These are phyloP conservation scores for Thielaviopsis populi DNA, from an alignment of 2,329 filamentous ascomycete species.

Conservation along the genomic window DNA sequence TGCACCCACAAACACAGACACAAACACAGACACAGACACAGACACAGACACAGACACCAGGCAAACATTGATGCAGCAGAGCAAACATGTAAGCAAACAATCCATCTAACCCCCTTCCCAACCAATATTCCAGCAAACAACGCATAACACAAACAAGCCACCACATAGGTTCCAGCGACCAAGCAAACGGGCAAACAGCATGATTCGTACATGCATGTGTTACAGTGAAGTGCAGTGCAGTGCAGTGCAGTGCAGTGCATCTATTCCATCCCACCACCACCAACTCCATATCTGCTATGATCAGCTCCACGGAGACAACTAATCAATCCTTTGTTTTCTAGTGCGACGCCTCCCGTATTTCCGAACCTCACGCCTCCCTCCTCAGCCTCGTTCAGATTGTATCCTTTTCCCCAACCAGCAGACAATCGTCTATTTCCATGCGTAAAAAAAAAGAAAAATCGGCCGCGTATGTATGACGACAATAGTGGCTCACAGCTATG, in stretches of 20 bases:
- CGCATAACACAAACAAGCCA: neutral
- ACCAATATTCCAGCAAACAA: neutral
- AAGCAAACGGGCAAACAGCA: neutral
- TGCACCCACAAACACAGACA: neutral
- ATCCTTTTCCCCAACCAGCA: neutral
- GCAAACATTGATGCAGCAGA: neutral
- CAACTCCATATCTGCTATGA: neutral
- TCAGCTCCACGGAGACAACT: neutral
- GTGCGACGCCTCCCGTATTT: neutral
- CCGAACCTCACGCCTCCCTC: neutral
- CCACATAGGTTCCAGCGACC: neutral
- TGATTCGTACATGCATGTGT: neutral
- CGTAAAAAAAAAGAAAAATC: neutral
- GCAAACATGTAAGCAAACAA: slow-evolving; percentile 1
- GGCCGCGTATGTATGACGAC: neutral
- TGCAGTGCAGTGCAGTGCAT: no score
- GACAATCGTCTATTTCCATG: neutral
- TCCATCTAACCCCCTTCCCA: neutral
- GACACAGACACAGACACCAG: neutral
- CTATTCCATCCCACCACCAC: neutral
- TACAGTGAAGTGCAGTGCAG: neutral
- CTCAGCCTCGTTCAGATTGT: neutral
- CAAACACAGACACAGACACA: neutral
- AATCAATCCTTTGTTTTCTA: neutral
- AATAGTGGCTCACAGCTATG: neutral